These are phyloP conservation scores for Mortierella sp. DNA, from an alignment of 371 early-diverging fungal genomes.

Conservation along the genomic window DNA sequence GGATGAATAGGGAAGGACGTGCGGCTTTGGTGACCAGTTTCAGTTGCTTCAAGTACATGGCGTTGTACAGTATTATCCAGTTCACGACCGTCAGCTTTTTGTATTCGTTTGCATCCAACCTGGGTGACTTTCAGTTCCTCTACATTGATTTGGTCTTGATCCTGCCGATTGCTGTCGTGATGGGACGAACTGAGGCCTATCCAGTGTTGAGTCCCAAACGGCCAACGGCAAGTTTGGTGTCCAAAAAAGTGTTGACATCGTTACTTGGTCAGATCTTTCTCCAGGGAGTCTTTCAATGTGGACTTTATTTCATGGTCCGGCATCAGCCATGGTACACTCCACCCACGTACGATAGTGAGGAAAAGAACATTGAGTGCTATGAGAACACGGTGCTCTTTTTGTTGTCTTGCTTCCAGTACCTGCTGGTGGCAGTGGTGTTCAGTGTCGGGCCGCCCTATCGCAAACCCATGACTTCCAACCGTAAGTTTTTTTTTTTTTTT, in stretches of 20 bases:
- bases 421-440: constrained; percentile 89
- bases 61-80: constrained; percentile 87
- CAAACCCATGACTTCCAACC: constrained; percentile 81
- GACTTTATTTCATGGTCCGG: constrained; percentile 75
- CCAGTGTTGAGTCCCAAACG: constrained; percentile 75
- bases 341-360: constrained; percentile 72
- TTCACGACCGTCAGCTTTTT: constrained; percentile 91
- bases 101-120: constrained; percentile 85
- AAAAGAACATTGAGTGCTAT: constrained; percentile 74
- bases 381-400: constrained; percentile 94
- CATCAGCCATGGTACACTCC: constrained; percentile 76
- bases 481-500: constrained; percentile 49
- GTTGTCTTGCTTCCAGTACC: constrained; percentile 91
- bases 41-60: constrained; percentile 98
- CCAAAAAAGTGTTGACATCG: constrained; percentile 89
- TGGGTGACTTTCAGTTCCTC: constrained; percentile 95
- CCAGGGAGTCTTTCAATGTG: constrained; percentile 79
- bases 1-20: constrained; percentile 88
- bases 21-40: constrained; percentile 98
- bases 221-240: constrained; percentile 94
- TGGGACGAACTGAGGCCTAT: constrained; percentile 90
- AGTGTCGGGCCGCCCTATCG: constrained; percentile 96
- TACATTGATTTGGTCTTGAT: constrained; percentile 92
- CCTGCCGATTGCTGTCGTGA: constrained; percentile 90
- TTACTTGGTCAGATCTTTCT: constrained; percentile 90